Percentiles rank a stretch among this genome's conserved stretches.
phyloP scores from a whole-genome alignment of 192 early-diverging fungal species.

The Anaeromyces robustus region DNA sequence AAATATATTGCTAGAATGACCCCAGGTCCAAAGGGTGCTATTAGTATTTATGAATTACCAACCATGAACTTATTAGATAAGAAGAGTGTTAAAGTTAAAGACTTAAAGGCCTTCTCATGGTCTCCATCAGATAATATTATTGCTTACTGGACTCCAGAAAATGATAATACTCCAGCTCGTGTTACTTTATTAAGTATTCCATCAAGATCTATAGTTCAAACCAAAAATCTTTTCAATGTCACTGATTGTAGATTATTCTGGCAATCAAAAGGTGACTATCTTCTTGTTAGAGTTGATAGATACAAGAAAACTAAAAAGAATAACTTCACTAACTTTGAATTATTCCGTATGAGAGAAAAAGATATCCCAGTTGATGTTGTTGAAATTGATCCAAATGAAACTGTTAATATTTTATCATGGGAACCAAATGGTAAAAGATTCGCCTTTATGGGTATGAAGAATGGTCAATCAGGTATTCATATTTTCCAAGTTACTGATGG shows the following conservation, averaged over 20 bases:
- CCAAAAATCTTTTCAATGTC: constrained; percentile 97
- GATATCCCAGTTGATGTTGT: constrained; percentile 93
- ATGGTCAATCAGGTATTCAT: constrained; percentile 28
- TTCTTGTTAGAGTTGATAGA: constrained; percentile 85
- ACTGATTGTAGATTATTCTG: constrained; percentile 76
- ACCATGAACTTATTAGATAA: constrained; percentile 83
- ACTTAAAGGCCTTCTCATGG: constrained; percentile 35
- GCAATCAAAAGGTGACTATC: constrained; percentile 77
- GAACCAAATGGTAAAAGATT: constrained; percentile 87
- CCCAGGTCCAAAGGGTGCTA: constrained; percentile 38
- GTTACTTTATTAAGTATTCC: constrained; percentile 84
- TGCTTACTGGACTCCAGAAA: constrained; percentile 91
- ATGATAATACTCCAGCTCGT: constrained; percentile 87
- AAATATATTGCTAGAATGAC: constrained; percentile 84
- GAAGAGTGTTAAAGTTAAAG: constrained; percentile 72
- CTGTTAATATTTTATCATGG: constrained; percentile 80
- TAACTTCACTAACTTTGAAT: constrained; percentile 77
- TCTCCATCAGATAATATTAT: constrained; percentile 46
- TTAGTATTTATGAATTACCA: constrained; percentile 87
- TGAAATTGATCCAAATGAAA: constrained; percentile 59
- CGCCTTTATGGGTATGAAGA: constrained; percentile 48
- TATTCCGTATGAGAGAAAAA: constrained; percentile 82
- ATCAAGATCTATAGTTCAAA: constrained; percentile 66
- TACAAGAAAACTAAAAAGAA: constrained; percentile 81
- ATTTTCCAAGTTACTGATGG: constrained; percentile 6